Percentiles rank a stretch among this genome's conserved stretches.
phyloP scores from a whole-genome alignment of 257 asterid species.

The Plantago ovata region DNA sequence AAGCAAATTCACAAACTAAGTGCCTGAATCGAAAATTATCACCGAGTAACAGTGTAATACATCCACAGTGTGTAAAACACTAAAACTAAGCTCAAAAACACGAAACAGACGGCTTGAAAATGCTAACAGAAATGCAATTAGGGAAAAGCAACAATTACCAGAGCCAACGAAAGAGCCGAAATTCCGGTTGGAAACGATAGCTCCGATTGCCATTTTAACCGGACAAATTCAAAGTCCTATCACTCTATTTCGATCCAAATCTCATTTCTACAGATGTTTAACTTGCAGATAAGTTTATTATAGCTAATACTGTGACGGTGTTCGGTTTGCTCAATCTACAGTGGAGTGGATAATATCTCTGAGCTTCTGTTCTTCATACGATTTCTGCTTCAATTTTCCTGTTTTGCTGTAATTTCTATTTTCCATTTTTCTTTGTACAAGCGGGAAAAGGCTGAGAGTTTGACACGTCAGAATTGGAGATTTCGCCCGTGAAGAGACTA shows the following conservation, averaged over 20 bases:
- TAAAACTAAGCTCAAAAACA: not conserved
- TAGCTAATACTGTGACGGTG: not conserved
- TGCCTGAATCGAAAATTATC: not conserved
- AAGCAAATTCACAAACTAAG: not conserved
- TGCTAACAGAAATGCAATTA: conserved; percentile 15
- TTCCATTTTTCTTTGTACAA: conserved; percentile 22
- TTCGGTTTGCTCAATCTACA: conserved; percentile 6
- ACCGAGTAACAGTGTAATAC: not conserved
- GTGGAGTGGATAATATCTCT: conserved; percentile 23
- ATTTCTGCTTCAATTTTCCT: conserved; percentile 20
- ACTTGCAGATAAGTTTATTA: not conserved
- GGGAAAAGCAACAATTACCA: conserved; percentile 33
- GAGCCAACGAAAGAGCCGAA: conserved; percentile 59
- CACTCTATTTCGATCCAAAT: conserved; percentile 4
- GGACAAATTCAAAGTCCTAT: conserved; percentile 10
- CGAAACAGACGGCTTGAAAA: not conserved
- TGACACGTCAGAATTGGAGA: conserved; percentile 25
- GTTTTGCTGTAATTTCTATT: conserved; percentile 1
- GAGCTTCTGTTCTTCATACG: conserved; percentile 23
- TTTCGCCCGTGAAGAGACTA: not conserved
- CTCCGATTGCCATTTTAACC: conserved; percentile 73
- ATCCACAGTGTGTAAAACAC: not conserved
- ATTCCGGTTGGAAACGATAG: conserved; percentile 70
- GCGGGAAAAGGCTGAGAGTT: conserved; percentile 24
- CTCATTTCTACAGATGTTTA: conserved; percentile 11